phyloP scores from a whole-genome alignment of 1,284 basidiomycete species.

The Sporisorium scitamineum region DNA sequence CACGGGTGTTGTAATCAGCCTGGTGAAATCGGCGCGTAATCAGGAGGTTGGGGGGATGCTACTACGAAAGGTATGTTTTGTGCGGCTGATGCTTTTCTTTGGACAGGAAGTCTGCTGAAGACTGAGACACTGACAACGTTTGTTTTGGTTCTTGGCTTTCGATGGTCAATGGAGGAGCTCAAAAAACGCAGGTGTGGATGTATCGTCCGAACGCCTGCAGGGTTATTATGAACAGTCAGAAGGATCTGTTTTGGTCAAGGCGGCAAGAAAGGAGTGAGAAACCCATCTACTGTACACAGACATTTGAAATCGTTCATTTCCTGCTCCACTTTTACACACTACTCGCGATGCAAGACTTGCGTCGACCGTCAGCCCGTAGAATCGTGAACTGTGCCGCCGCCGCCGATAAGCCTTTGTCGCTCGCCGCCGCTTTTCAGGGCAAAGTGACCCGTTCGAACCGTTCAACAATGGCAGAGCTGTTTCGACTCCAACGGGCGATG shows the following conservation, averaged over 20 bases:
- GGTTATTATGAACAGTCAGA: slow-evolving; percentile 49
- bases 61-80: slow-evolving; percentile 59
- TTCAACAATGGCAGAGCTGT: neutral
- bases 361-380: no score
- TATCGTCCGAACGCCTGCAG: slow-evolving; percentile 58
- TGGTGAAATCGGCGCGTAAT: slow-evolving; percentile 55
- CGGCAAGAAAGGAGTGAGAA: slow-evolving; percentile 18
- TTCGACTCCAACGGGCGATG: neutral
- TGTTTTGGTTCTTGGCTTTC: no score
- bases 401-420: no score
- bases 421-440: no score
- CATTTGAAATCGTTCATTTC: no score
- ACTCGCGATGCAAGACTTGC: no score
- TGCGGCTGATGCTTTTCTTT: no score
- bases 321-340: no score
- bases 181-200: slow-evolving; percentile 60
- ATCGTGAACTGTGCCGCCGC: no score
- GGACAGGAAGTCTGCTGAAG: neutral
- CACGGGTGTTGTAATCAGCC: no score
- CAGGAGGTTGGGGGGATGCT: slow-evolving; percentile 52
- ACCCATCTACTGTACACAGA: no score
- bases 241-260: slow-evolving; percentile 30
- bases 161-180: slow-evolving; percentile 60
- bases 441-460: neutral
- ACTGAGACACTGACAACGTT: neutral